These are phyloP conservation scores for Vanderwaltozyma verrucispora DNA, from an alignment of 805 yeast genomes.

Conservation along the genomic window DNA sequence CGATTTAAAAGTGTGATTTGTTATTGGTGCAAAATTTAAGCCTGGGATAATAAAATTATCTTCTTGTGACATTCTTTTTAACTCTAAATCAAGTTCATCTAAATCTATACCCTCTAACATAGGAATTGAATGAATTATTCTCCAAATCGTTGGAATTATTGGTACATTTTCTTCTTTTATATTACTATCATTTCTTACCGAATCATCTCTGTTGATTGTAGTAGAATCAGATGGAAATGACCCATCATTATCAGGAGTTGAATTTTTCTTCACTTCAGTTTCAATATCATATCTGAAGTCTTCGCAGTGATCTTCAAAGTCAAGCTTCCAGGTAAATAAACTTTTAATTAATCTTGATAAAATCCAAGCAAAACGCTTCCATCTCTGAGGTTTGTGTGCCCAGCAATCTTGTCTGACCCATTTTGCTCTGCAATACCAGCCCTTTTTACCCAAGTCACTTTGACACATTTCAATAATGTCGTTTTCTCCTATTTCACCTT, in stretches of 20 bases:
- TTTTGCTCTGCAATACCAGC: slow-evolving; percentile 27
- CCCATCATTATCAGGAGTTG: neutral
- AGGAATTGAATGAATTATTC: slow-evolving; percentile 20
- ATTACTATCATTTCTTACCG: neutral
- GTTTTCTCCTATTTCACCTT: slow-evolving; percentile 19
- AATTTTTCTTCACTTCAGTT: neutral
- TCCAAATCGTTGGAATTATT: slow-evolving; percentile 20
- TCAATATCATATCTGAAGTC: slow-evolving; percentile 11
- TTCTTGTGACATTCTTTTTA: slow-evolving; percentile 3
- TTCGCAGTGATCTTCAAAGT: slow-evolving; percentile 20
- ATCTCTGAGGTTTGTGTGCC: slow-evolving; percentile 17
- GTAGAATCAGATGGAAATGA: slow-evolving; percentile 10
- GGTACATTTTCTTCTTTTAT: neutral
- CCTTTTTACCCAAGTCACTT: slow-evolving; percentile 19
- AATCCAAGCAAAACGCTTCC: slow-evolving; percentile 21
- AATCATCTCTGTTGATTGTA: slow-evolving; percentile 2
- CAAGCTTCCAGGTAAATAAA: slow-evolving; percentile 6
- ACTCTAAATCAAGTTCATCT: slow-evolving; percentile 22
- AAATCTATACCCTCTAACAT: slow-evolving; percentile 26
- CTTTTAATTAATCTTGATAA: slow-evolving; percentile 14
- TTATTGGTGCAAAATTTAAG: slow-evolving; percentile 8
- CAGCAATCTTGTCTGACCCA: slow-evolving; percentile 19
- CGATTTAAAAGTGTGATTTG: no score
- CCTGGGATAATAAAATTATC: slow-evolving; percentile 17
- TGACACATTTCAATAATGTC: slow-evolving; percentile 17